Evolutionary conservation across 176 grass and related monocot species (phyloP), one percentile per base, ranked within the genome.

Genomic region (Bolboschoenus planiculmis): DNA sequence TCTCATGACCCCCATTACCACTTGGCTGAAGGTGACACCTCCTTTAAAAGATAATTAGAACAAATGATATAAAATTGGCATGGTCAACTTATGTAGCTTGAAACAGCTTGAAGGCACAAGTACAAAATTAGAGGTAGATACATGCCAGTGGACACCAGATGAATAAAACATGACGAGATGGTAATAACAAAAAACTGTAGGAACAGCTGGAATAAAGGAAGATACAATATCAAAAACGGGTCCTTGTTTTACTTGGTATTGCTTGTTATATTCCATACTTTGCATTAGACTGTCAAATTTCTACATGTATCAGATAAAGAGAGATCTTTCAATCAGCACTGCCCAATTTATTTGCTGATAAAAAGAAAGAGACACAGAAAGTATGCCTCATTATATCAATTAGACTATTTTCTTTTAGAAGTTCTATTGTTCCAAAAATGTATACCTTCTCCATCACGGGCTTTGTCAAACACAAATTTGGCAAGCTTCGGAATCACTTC

Each of bases 401-500:
- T 39, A 68, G 64, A 48, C 11, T 48, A 29, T 75, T 30, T 48
- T 75, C 24, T 75, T 75, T 75, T 43, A 75, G 24, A 27, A 75
- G 21, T 24, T 43, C 20, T 54, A 8, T 24, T 76, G 5, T 56
- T 23, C 31, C 39, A 61, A 34, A 57, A 7, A 81, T 5, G 16
- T 23, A 75, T 89, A 98, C 95, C 95, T 91, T 90, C 61, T 75
- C 63, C 90, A 85, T 97, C 88, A 80, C 84, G 78, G 35, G 87
- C 86, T 78, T 95, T 81, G 88, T 98, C 96, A 85, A 98, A 97
- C 42, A 98, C 92, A n/a, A 90, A 95, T 61, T 98, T 95, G 81
- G 96, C 96, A 56, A 98, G 82, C 81, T 97, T 97, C 29, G 95
- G 92, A 42, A 97, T 97, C 59, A 94, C 92, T 93, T 97, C 95